Base-by-base conservation (phyloP, 2,329 filamentous ascomycete species). In the Coleophoma cylindrospora region DNA sequence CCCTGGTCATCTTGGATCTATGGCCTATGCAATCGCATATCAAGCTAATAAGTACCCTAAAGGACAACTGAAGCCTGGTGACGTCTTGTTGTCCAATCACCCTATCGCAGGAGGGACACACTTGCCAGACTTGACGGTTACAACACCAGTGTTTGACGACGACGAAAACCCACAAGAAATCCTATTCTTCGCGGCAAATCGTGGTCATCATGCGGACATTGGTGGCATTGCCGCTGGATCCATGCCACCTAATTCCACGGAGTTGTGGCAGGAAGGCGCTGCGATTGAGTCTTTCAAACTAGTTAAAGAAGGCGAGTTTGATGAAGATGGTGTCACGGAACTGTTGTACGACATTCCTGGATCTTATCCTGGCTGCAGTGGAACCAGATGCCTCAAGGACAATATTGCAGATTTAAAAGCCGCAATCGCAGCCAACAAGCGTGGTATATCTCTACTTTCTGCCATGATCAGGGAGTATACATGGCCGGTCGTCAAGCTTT, bases 401-500 rank as follows among this genome's bases (percentile, higher is more conserved):
- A 94, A 92, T 64, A 74, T 92, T 56, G 90, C 89, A 51, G 89
- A 94, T 62, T 74, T 94, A 40, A 89, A 90, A 65, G 89, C 89
- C 0, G 88, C 91, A 63, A 84, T 91, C 11, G 87, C 89, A 0
- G 87, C 89, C 5, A 92, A 94, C 62, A 83, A 89, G 54, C 89
- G 89, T 59, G 89, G 89, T 10, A 90, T 91, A 61, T 81, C 80
- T 34, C 72, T 91, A n/a, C 91, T 92, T 56, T 77, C 77, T 48
- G 75, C 76, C 0, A 71, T 91, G 1, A 89, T 91, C 56, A 75
- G 77, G 11, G 88, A 92, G 60, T 91, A 90, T 57, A 82, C 83
- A 17, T 81, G 87, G 58, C 74, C 81, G 3, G 84, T 86, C 0
- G 87, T 92, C 0, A 83, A 89, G 57, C 83, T 86, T 61, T 91